Conservation (phyloP, 2,329 filamentous ascomycete species). For the Microdochium paspali region DNA sequence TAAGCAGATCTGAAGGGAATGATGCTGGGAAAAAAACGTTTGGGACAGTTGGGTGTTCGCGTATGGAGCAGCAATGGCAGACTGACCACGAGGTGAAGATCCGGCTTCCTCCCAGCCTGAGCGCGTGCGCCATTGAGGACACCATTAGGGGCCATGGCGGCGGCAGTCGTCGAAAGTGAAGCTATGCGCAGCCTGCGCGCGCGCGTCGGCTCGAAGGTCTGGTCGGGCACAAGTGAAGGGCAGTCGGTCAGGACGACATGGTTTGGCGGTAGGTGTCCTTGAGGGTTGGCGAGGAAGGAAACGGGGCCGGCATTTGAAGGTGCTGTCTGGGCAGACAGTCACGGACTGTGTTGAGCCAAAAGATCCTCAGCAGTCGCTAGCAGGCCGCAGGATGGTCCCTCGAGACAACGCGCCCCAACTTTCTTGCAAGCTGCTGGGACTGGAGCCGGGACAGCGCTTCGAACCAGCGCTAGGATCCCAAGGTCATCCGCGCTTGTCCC, state of each 20-base stretch:
- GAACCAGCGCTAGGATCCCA: too few relatives aligned
- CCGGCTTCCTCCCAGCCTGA: conserved; percentile 24
- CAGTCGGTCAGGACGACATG: background rate
- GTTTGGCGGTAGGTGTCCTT: background rate
- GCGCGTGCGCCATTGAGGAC: background rate
- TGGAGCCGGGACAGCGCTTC: background rate
- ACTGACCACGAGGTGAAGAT: conserved; percentile 38
- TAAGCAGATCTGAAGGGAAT: background rate
- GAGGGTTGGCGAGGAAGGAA: background rate
- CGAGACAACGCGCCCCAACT: background rate
- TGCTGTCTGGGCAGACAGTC: background rate
- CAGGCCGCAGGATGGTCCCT: background rate
- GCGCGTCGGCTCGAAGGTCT: background rate
- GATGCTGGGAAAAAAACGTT: background rate
- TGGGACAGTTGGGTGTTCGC: background rate
- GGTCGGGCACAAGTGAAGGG: background rate
- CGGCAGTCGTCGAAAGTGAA: background rate
- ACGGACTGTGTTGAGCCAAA: background rate
- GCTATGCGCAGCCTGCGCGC: background rate
- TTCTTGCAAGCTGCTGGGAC: background rate
- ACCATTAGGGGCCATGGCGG: background rate
- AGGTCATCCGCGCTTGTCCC: background rate
- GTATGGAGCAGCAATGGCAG: background rate
- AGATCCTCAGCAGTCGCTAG: background rate
- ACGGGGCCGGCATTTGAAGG: background rate